These are phyloP conservation scores for Salix viminalis DNA, from an alignment of 345 rosid species.

Conservation along the genomic window DNA sequence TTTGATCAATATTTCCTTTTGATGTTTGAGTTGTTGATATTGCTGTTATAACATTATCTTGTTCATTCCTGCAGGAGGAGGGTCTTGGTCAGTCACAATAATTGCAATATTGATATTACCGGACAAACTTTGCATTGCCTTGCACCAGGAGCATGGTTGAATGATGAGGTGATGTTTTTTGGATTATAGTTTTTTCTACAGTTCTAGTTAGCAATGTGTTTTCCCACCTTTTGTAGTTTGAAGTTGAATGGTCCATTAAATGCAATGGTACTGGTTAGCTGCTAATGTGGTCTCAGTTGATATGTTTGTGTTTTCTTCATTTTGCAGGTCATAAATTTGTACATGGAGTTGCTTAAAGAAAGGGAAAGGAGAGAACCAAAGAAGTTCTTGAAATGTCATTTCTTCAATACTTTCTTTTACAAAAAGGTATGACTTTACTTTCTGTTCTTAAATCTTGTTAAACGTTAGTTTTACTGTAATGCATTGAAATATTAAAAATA, in stretches of 20 bases:
- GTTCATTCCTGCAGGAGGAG: conserved; percentile 44
- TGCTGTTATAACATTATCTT: conserved; percentile 11
- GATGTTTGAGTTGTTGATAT: neutral
- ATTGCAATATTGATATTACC: conserved; percentile 69
- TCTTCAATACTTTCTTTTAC: conserved; percentile 88
- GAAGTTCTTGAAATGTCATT: conserved; percentile 89
- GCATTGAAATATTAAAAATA: neutral
- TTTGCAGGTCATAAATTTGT: conserved; percentile 78
- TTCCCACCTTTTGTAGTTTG: neutral
- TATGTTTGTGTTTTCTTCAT: conserved; percentile 16
- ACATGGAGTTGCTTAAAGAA: conserved; percentile 84
- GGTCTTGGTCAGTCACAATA: conserved; percentile 51
- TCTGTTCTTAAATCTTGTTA: neutral
- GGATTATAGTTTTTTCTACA: neutral
- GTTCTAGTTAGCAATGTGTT: neutral
- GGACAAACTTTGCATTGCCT: conserved; percentile 68
- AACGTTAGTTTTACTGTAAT: neutral
- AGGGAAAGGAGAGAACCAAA: conserved; percentile 85
- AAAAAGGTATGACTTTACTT: conserved; percentile 57
- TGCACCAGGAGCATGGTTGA: conserved; percentile 74
- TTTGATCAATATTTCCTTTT: conserved; percentile 5
- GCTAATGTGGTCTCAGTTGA: conserved; percentile 12
- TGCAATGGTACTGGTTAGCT: neutral
- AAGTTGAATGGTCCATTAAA: neutral
- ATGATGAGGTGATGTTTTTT: conserved; percentile 71